Percentiles rank a stretch among this genome's conserved stretches.
These are phyloP conservation scores for Coniochaeta sp. DNA, from an alignment of 2,329 filamentous ascomycete genomes.

Conservation along the genomic window DNA sequence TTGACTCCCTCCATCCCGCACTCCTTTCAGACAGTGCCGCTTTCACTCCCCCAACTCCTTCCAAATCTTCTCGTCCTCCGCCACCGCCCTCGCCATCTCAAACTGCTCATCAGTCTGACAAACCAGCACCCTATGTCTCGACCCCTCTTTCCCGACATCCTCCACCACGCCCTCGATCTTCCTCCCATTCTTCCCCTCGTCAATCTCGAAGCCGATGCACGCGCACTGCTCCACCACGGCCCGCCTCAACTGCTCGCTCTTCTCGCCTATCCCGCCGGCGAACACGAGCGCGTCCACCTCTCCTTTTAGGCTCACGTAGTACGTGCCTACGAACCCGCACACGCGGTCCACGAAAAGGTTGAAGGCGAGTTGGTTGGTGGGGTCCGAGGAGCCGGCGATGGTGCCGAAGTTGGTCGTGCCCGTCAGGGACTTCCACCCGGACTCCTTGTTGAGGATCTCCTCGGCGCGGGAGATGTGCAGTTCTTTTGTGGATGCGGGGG, in stretches of 20 bases:
- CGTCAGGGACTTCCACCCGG: slow-evolving; percentile 76
- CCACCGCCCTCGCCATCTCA: slow-evolving; percentile 50
- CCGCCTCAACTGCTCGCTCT: slow-evolving; percentile 57
- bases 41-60: neutral
- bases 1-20: neutral
- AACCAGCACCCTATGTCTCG: slow-evolving; percentile 57
- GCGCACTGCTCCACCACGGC: slow-evolving; percentile 54
- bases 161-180: slow-evolving; percentile 40
- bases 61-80: slow-evolving; percentile 32
- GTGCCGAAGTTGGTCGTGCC: slow-evolving; percentile 77
- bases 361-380: slow-evolving; percentile 60
- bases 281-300: slow-evolving; percentile 80
- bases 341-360: slow-evolving; percentile 78
- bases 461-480: slow-evolving; percentile 76
- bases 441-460: slow-evolving; percentile 82
- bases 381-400: slow-evolving; percentile 47
- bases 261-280: slow-evolving; percentile 84
- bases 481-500: slow-evolving; percentile 64
- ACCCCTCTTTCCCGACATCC: slow-evolving; percentile 49
- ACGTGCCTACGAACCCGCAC: slow-evolving; percentile 65
- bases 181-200: slow-evolving; percentile 51
- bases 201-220: slow-evolving; percentile 69
- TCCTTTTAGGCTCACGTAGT: slow-evolving; percentile 70
- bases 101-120: slow-evolving; percentile 80
- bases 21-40: no score